Conservation (phyloP, 2,329 filamentous ascomycete genomes). For the Botrytis hyacinthi region DNA sequence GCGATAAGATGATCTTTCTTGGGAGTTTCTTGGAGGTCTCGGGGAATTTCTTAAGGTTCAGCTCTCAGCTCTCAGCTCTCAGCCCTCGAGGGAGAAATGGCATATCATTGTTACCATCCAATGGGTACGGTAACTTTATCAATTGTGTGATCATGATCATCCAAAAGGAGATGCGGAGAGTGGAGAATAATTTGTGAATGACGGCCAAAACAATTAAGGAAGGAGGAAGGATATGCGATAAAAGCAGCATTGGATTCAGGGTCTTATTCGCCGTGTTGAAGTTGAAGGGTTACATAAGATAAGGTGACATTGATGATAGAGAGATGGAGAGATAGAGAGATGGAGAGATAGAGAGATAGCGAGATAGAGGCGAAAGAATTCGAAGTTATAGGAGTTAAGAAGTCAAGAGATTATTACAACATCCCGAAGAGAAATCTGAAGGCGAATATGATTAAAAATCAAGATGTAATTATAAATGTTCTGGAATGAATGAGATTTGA, state of each 20-base stretch:
- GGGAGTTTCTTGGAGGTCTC: neutral
- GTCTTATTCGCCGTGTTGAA: neutral
- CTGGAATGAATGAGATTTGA: neutral
- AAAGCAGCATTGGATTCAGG: neutral
- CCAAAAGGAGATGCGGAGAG: neutral
- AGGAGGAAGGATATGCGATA: neutral
- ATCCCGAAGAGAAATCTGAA: neutral
- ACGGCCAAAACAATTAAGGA: too few relatives aligned
- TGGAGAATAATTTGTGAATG: neutral
- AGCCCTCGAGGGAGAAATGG: neutral
- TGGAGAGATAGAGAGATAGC: neutral
- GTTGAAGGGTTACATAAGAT: neutral
- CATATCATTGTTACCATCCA: neutral
- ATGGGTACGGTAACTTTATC: neutral
- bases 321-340: neutral
- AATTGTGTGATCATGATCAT: neutral
- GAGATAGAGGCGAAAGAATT: neutral
- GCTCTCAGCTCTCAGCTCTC: neutral
- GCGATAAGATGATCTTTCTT: neutral
- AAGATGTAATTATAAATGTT: neutral
- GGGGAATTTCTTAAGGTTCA: neutral
- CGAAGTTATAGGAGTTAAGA: too few relatives aligned
- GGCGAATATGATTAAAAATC: neutral
- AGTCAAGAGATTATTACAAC: neutral
- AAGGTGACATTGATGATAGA: neutral